Percentiles rank a stretch among this genome's conserved stretches.
These are phyloP conservation scores for Populus davidiana DNA, from an alignment of 345 rosid species.

Conservation along the genomic window DNA sequence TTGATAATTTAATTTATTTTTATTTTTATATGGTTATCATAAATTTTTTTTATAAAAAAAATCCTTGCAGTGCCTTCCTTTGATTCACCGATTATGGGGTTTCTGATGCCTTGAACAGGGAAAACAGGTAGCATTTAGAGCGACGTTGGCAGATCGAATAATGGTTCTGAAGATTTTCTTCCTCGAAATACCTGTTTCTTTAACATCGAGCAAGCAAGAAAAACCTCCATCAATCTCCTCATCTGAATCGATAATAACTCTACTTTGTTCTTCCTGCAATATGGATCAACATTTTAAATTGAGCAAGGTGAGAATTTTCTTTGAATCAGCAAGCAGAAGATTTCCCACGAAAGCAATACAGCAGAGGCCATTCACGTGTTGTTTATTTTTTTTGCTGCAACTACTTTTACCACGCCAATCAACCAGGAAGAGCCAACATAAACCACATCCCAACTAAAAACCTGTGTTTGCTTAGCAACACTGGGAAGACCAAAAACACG, in stretches of 20 bases:
- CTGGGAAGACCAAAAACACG: background rate
- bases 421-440: background rate
- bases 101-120: conserved; percentile 13
- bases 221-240: conserved; percentile 77
- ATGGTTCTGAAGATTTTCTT: background rate
- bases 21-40: too few species aligned
- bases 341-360: conserved; percentile 6
- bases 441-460: background rate
- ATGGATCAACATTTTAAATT: conserved; percentile 1
- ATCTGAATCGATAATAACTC: conserved; percentile 58
- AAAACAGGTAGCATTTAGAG: conserved; percentile 7
- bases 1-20: too few species aligned
- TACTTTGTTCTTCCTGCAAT: conserved; percentile 47
- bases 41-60: too few species aligned
- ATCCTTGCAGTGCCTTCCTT: conserved; percentile 59
- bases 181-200: conserved; percentile 47
- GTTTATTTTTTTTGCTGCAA: background rate
- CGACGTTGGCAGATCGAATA: background rate
- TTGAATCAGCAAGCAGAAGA: background rate
- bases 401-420: background rate
- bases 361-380: background rate
- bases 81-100: conserved; percentile 43
- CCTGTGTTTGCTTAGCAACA: background rate
- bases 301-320: background rate
- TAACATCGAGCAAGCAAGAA: conserved; percentile 59